phyloP scores from a whole-genome alignment of 345 rosid species.

The Hibiscus mutabilis region DNA sequence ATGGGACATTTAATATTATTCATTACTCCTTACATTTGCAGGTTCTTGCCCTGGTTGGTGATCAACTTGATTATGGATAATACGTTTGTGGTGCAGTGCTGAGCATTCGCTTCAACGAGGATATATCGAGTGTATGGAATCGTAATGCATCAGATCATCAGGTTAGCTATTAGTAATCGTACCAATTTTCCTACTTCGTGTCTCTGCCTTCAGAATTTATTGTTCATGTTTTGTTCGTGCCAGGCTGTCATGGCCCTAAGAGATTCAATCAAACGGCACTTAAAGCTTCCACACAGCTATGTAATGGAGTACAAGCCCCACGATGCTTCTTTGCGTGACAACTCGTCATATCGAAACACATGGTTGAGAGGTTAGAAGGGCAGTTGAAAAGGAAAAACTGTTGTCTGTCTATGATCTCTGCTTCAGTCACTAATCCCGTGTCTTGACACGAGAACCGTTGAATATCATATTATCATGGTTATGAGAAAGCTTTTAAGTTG shows the following conservation, averaged over 20 bases:
- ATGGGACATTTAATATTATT: neutral
- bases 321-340: conserved; percentile 87
- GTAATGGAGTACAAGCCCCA: conserved; percentile 98
- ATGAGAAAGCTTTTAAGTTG: neutral
- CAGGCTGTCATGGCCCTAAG: conserved; percentile 96
- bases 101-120: conserved; percentile 91
- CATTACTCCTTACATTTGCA: neutral
- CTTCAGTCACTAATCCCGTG: neutral
- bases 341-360: conserved; percentile 86
- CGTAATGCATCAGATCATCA: conserved; percentile 89
- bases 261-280: conserved; percentile 79
- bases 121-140: conserved; percentile 87
- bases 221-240: neutral
- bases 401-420: neutral
- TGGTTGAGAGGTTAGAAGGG: conserved; percentile 81
- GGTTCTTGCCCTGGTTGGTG: conserved; percentile 95
- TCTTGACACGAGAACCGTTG: conserved; percentile 5
- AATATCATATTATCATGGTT: neutral
- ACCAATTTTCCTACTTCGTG: neutral
- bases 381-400: neutral
- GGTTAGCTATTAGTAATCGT: conserved; percentile 28
- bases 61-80: conserved; percentile 79
- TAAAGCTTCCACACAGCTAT: conserved; percentile 83
- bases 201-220: neutral
- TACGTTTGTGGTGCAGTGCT: conserved; percentile 90